Conservation (phyloP, 352 stramenopile species). For the Bremia lactucae region DNA sequence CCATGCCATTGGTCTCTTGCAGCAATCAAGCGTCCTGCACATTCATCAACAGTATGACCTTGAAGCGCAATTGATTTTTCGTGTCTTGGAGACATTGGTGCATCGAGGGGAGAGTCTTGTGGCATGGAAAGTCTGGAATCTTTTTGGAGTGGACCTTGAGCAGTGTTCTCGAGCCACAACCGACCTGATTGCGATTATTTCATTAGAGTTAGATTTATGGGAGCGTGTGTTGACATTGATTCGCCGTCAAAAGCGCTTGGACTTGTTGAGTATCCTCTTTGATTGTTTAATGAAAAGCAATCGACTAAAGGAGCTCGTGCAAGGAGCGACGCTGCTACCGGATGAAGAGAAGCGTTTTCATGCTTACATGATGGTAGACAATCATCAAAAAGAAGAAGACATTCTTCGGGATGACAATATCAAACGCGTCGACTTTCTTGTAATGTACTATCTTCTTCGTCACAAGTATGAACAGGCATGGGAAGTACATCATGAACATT, state of each 20-base stretch:
- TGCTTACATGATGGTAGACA: constrained; percentile 63
- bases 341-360: constrained; percentile 55
- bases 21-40: constrained; percentile 67
- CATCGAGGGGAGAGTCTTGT: constrained; percentile 62
- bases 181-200: constrained; percentile 67
- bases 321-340: constrained; percentile 38
- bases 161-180: constrained; percentile 37
- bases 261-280: constrained; percentile 55
- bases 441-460: constrained; percentile 78
- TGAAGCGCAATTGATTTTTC: constrained; percentile 56
- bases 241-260: constrained; percentile 39
- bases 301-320: constrained; percentile 64
- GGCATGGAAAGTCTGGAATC: constrained; percentile 81
- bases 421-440: constrained; percentile 61
- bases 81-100: constrained; percentile 69
- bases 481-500: constrained; percentile 63
- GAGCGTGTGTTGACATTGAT: constrained; percentile 56
- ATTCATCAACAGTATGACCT: constrained; percentile 67
- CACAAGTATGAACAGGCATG: constrained; percentile 66
- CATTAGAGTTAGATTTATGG: constrained; percentile 65
- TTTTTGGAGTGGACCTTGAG: constrained; percentile 52
- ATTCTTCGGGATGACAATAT: constrained; percentile 58
- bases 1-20: constrained; percentile 39
- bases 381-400: constrained; percentile 32
- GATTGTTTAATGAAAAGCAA: constrained; percentile 64